Evolutionary conservation across 495 filamentous ascomycete species (phyloP).

Genomic region (Tuber melanosporum): DNA sequence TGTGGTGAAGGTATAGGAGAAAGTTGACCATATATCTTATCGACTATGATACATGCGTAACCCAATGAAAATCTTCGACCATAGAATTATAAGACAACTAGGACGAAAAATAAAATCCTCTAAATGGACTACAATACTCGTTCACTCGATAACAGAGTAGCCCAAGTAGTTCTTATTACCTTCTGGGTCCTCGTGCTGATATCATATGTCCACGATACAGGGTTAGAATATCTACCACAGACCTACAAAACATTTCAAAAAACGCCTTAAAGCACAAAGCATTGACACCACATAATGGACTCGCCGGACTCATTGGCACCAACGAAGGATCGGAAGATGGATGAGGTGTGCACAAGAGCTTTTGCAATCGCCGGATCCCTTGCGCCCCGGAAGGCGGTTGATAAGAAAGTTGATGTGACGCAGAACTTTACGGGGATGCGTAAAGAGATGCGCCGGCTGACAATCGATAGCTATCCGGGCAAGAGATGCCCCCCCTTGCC

Average conservation of each 20-base stretch:
- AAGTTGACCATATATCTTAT: neutral
- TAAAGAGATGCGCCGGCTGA: neutral
- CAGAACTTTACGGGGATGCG: neutral
- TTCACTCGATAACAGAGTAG: neutral
- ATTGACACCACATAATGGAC: neutral
- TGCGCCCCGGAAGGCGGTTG: neutral
- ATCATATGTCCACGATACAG: neutral
- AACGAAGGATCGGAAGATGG: neutral
- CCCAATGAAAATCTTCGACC: neutral
- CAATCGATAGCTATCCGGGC: neutral
- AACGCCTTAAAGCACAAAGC: neutral
- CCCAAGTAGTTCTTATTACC: neutral
- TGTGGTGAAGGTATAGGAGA: neutral
- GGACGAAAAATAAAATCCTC: neutral
- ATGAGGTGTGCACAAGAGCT: neutral
- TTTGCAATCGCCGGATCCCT: neutral
- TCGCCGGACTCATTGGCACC: neutral
- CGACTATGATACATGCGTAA: neutral
- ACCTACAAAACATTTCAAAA: neutral
- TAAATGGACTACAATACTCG: neutral
- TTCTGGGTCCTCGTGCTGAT: neutral
- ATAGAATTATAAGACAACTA: neutral
- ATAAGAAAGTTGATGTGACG: neutral
- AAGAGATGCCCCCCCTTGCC: neutral
- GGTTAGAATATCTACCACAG: neutral